Conservation (phyloP, 2,329 filamentous ascomycete species). For the Colletotrichum sp. region DNA sequence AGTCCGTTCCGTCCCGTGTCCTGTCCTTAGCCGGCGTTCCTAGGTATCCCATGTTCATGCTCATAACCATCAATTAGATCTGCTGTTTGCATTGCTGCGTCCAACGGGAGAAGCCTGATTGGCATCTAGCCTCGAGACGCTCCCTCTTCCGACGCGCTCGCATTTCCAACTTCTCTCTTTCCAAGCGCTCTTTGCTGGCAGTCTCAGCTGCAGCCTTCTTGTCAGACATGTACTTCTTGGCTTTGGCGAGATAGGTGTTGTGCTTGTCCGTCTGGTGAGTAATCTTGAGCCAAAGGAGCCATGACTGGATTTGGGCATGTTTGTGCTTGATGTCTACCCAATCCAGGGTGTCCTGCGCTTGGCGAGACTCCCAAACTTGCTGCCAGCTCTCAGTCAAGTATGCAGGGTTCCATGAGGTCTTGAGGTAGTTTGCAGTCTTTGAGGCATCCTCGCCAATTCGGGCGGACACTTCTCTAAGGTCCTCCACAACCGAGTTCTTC, state of each 20-base stretch:
- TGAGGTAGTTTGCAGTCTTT: neutral
- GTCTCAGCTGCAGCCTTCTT: slow-evolving; percentile 27
- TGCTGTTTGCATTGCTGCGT: slow-evolving; percentile 22
- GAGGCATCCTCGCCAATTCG: neutral
- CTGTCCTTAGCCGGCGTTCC: neutral
- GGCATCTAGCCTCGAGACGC: slow-evolving; percentile 24
- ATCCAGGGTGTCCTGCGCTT: slow-evolving; percentile 38
- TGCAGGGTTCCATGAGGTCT: slow-evolving; percentile 12
- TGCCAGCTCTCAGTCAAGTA: slow-evolving; percentile 27
- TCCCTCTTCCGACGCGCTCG: slow-evolving; percentile 30
- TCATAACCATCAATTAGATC: neutral
- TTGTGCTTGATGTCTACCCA: slow-evolving; percentile 52
- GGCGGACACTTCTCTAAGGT: slow-evolving; percentile 1
- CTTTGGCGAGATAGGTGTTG: slow-evolving; percentile 49
- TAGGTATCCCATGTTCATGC: slow-evolving; percentile 14
- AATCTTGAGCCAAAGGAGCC: slow-evolving; percentile 61
- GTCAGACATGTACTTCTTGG: slow-evolving; percentile 34
- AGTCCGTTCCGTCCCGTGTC: slow-evolving; percentile 3
- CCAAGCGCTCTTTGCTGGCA: slow-evolving; percentile 30
- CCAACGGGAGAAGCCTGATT: slow-evolving; percentile 21
- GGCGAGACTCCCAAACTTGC: slow-evolving; percentile 34
- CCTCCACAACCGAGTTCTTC: neutral
- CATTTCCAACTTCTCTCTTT: slow-evolving; percentile 31
- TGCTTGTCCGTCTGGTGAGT: slow-evolving; percentile 54
- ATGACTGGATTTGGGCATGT: slow-evolving; percentile 60